Conservation (phyloP, 2,329 filamentous ascomycete species). For the Aspergillus novoparasiticus region DNA sequence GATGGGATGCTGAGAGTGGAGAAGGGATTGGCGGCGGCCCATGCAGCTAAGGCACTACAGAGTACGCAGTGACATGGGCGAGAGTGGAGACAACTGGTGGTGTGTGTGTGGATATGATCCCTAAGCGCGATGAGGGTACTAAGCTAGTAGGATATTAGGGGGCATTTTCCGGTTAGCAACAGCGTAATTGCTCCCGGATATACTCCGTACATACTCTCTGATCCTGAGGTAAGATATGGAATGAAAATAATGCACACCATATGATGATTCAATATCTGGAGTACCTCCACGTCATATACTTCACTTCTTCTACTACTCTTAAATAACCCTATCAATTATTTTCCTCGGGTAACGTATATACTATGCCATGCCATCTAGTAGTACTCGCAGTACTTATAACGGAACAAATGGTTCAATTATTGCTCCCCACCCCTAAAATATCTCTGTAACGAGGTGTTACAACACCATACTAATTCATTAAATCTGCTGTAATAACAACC, state of each 20-base stretch:
- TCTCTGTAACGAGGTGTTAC: not conserved
- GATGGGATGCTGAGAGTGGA: slow-evolving; percentile 30
- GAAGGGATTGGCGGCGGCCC: slow-evolving; percentile 38
- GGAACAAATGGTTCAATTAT: not conserved
- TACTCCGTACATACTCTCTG: not conserved
- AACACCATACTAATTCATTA: not conserved
- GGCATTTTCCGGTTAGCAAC: slow-evolving; percentile 9
- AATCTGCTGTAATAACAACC: not conserved
- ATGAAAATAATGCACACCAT: not conserved
- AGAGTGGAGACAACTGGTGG: slow-evolving; percentile 22
- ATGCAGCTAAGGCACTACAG: slow-evolving; percentile 29
- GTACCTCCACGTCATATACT: not conserved
- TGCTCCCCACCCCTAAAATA: not conserved
- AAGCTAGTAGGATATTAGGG: slow-evolving; percentile 8
- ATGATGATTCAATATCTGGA: not conserved
- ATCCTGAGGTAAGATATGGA: not conserved
- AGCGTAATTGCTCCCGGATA: slow-evolving; percentile 9
- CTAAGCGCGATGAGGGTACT: slow-evolving; percentile 17
- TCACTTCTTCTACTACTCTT: not conserved
- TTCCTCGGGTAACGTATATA: not conserved
- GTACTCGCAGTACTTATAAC: not conserved
- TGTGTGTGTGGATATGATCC: slow-evolving; percentile 21
- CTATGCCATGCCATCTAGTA: not conserved
- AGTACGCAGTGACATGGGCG: slow-evolving; percentile 29
- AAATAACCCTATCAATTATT: not conserved